These are phyloP conservation scores for Vanrija sp. DNA, from an alignment of 1,284 basidiomycete species.

Conservation along the genomic window DNA sequence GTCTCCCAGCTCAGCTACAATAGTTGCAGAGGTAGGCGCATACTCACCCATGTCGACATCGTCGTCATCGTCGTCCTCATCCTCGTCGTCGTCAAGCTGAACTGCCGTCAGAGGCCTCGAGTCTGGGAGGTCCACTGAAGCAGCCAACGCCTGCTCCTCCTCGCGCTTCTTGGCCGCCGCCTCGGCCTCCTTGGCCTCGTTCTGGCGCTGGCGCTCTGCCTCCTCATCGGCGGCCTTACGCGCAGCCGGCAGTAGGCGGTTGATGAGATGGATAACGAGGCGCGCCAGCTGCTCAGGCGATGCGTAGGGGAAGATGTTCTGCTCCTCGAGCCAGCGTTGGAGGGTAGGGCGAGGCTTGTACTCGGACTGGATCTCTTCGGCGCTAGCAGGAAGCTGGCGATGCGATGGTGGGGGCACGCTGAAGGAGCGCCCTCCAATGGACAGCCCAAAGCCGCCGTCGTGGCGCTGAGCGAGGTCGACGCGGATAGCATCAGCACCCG, in stretches of 20 bases:
- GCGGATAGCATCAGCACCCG: slow-evolving; percentile 26
- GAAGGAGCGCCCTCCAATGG: slow-evolving; percentile 40
- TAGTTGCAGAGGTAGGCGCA: neutral
- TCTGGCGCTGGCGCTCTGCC: slow-evolving; percentile 36
- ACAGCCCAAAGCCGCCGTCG: slow-evolving; percentile 29
- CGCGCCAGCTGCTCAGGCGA: slow-evolving; percentile 70
- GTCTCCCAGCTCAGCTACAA: too few species aligned
- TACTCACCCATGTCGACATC: slow-evolving; percentile 4
- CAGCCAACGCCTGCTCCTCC: slow-evolving; percentile 17
- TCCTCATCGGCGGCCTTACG: slow-evolving; percentile 51
- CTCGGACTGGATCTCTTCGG: slow-evolving; percentile 31
- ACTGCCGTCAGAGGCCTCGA: slow-evolving; percentile 57
- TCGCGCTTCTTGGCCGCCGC: slow-evolving; percentile 17
- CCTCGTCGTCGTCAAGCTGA: neutral
- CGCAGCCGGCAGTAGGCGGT: slow-evolving; percentile 77
- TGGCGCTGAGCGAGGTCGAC: slow-evolving; percentile 33
- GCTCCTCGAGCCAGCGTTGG: slow-evolving; percentile 89
- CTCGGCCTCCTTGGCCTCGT: slow-evolving; percentile 27
- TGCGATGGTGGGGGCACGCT: slow-evolving; percentile 46
- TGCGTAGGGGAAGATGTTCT: slow-evolving; percentile 71
- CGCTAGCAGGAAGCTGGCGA: slow-evolving; percentile 1
- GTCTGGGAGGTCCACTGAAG: slow-evolving; percentile 39
- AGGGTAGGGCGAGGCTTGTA: slow-evolving; percentile 68
- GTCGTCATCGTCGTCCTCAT: slow-evolving; percentile 50
- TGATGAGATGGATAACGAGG: slow-evolving; percentile 67